Conservation (phyloP, 1,139 yeast genomes). For the Candida tropicalis region DNA sequence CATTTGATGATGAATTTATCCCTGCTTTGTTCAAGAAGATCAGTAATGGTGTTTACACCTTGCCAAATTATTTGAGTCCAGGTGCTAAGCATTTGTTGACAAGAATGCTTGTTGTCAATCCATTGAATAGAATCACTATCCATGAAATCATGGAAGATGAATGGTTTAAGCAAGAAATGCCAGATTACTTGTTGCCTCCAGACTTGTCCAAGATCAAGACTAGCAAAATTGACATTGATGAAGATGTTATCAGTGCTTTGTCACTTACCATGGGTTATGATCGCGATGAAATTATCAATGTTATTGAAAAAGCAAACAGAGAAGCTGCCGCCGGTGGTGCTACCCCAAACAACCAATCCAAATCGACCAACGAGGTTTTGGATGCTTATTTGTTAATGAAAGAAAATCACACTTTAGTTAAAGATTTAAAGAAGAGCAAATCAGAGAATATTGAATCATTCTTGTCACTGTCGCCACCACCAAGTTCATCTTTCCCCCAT, state of each 20-base stretch:
- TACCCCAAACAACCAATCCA: constrained; percentile 29
- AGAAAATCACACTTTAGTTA: constrained; percentile 74
- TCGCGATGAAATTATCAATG: constrained; percentile 79
- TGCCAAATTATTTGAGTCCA: constrained; percentile 84
- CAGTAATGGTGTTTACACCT: constrained; percentile 90
- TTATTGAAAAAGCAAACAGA: constrained; percentile 53
- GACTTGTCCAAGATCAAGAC: constrained; percentile 49
- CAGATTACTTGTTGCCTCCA: constrained; percentile 80
- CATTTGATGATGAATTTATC: constrained; percentile 96
- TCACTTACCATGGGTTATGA: constrained; percentile 93
- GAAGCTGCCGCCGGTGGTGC: constrained; percentile 25
- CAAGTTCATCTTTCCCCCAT: constrained; percentile 29
- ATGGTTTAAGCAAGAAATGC: constrained; percentile 88
- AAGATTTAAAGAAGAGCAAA: constrained; percentile 61
- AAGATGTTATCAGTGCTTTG: constrained; percentile 76
- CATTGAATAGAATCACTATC: constrained; percentile 91
- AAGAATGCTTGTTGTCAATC: constrained; percentile 95
- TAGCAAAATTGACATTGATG: constrained; percentile 61
- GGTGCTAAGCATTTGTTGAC: constrained; percentile 89
- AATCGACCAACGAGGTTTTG: constrained; percentile 64
- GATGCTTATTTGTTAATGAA: constrained; percentile 90
- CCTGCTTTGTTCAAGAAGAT: constrained; percentile 96
- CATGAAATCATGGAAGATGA: constrained; percentile 94
- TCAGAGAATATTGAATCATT: constrained; percentile 55
- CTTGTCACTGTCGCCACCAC: constrained; percentile 55